Evolutionary conservation across 2,329 filamentous ascomycete species (phyloP).

Genomic region (Daldinia sp.): DNA sequence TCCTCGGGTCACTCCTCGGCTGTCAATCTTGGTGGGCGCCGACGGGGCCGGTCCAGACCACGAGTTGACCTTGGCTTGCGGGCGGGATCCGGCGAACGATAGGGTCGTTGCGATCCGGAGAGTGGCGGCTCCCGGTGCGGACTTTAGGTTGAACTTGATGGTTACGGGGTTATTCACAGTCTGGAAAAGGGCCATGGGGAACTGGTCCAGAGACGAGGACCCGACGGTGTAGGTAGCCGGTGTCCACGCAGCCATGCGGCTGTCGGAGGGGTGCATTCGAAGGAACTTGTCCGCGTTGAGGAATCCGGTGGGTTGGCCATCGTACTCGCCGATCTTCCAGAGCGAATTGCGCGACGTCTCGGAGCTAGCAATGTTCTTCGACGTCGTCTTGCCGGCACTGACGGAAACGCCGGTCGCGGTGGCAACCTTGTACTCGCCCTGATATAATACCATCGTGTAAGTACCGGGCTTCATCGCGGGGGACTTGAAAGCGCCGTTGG

Average conservation of each 20-base stretch:
- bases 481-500: conserved; percentile 66
- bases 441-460: conserved; percentile 73
- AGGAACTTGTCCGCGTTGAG: conserved; percentile 72
- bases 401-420: conserved; percentile 57
- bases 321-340: conserved; percentile 72
- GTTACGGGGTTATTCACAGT: conserved; percentile 65
- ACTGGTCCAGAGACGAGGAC: conserved; percentile 58
- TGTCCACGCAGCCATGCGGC: conserved; percentile 68
- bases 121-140: conserved; percentile 62
- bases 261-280: conserved; percentile 73
- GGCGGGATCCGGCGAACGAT: conserved; percentile 66
- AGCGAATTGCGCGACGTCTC: conserved; percentile 59
- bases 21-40: conserved; percentile 69
- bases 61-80: conserved; percentile 64
- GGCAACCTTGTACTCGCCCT: conserved; percentile 64
- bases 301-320: conserved; percentile 70
- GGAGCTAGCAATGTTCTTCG: conserved; percentile 57
- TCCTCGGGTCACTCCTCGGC: conserved; percentile 70
- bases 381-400: conserved; percentile 58
- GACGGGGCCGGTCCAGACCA: conserved; percentile 58
- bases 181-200: conserved; percentile 74
- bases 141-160: conserved; percentile 65
- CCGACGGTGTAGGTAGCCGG: conserved; percentile 69
- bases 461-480: conserved; percentile 73
- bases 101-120: conserved; percentile 72